phyloP scores from a whole-genome alignment of 2,329 filamentous ascomycete species.

The Epichloe uncinata region DNA sequence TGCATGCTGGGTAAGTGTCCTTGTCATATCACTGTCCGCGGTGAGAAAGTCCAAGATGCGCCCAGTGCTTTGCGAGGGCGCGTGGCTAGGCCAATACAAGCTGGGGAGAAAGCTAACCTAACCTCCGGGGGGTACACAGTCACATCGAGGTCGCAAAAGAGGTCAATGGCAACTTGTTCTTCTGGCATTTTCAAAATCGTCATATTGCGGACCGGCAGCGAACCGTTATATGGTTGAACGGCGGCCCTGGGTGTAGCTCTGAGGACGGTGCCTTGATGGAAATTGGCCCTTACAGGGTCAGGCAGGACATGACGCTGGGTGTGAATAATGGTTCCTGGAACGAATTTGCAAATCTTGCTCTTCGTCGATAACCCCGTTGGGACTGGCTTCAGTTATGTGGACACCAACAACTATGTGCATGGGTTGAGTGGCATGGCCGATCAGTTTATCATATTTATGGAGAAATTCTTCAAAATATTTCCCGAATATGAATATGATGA shows the following conservation, averaged over 20 bases:
- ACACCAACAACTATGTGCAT: constrained; percentile 73
- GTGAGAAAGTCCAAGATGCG: not conserved
- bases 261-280: constrained; percentile 97
- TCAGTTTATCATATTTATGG: constrained; percentile 78
- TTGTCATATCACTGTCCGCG: not conserved
- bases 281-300: constrained; percentile 81
- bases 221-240: constrained; percentile 94
- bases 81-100: not conserved
- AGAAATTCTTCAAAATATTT: constrained; percentile 83
- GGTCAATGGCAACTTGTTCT: constrained; percentile 88
- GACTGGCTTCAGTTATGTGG: constrained; percentile 90
- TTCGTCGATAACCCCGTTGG: constrained; percentile 97
- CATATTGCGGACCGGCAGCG: constrained; percentile 87
- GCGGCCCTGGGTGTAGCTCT: constrained; percentile 91
- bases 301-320: constrained; percentile 54
- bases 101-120: not conserved
- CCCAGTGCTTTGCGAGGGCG: not conserved
- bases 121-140: constrained; percentile 30
- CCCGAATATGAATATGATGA: constrained; percentile 87
- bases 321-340: constrained; percentile 96
- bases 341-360: constrained; percentile 92
- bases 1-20: constrained; percentile 82
- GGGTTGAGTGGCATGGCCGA: constrained; percentile 81
- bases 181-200: constrained; percentile 94
- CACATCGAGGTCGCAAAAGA: constrained; percentile 83